phyloP scores from a whole-genome alignment of 176 grass and related monocot genomes.

The Aegilops speltoides region DNA sequence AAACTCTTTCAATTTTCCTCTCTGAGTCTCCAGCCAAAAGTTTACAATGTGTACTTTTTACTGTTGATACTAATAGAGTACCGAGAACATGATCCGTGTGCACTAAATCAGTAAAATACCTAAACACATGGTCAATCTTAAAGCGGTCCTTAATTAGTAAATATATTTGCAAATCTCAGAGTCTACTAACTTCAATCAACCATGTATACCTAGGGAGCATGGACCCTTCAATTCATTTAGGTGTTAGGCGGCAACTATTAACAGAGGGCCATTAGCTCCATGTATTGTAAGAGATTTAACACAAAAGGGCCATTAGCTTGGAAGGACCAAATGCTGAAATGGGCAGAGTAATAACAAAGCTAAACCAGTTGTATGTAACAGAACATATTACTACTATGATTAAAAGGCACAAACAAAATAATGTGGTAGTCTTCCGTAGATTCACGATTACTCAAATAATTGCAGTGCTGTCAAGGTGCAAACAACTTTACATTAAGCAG shows the following conservation, averaged over 20 bases:
- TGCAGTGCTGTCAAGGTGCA: background rate
- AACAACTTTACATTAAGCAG: background rate
- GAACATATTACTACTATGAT: background rate
- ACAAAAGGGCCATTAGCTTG: background rate
- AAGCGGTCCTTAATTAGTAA: background rate
- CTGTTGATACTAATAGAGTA: background rate
- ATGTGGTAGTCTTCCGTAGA: background rate
- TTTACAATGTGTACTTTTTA: background rate
- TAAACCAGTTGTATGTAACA: background rate
- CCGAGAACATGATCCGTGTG: background rate
- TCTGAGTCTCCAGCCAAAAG: background rate
- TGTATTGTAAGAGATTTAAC: background rate
- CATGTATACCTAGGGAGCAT: background rate
- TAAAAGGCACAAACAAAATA: background rate
- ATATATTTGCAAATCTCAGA: background rate
- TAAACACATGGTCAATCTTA: background rate
- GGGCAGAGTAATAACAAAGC: background rate
- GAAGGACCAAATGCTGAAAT: background rate
- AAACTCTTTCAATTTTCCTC: background rate
- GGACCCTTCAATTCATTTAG: slow-evolving; percentile 2
- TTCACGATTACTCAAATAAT: background rate
- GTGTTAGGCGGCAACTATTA: background rate
- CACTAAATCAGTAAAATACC: background rate
- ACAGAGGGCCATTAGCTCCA: no score
- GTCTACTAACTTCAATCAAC: background rate